Evolutionary conservation across 805 yeast species (phyloP), one percentile per base, ranked within the genome.

Genomic region (Spathaspora boniae): DNA sequence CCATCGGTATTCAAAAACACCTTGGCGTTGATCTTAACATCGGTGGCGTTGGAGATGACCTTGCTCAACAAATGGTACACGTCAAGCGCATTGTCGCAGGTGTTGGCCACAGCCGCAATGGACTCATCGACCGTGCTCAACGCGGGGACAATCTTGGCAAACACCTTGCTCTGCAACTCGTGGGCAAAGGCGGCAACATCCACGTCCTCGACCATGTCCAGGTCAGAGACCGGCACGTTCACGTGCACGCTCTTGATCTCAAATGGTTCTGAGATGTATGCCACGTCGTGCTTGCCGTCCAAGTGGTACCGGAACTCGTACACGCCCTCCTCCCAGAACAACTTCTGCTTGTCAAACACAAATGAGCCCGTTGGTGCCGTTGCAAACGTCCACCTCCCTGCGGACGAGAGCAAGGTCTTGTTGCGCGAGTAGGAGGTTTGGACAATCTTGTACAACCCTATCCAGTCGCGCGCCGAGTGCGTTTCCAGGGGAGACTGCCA

Each of bases 291-390:
- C 31, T 78, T 72, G 16, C 76, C 78, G 32, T 69, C 72, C 34
- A 73, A 65, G 51, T 85, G 93, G 48, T 81, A 81, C 53, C 94
- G 69, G 44, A 85, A 70, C 57, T 85, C 91, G 57, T 78, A 85
- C 22, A 75, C 65, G 0, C 94, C 94, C 26, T 72, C 76, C 46
- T 80, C 82, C 76, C 80, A 81, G 47, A 68, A 69, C 28, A 81
- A 58, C 32, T 70, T 59, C 4, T 67, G 65, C 6, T 68, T 65
- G 8, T 60, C 51, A 47, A 85, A 85, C 8, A 47, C 60, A 6
- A 74, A 65, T 9, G 53, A 45, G 1, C 91, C 89, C 3, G 50
- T 43, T 7, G 57, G 37, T 1, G 40, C 45, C 2, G 51, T 51
- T 12, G 65, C 60, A 9, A 33, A 36, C 9, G 70, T 54, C 91